Evolutionary conservation across 768 basidiomycete genomes (phyloP).

Genomic region (Boletus sensibilis): DNA sequence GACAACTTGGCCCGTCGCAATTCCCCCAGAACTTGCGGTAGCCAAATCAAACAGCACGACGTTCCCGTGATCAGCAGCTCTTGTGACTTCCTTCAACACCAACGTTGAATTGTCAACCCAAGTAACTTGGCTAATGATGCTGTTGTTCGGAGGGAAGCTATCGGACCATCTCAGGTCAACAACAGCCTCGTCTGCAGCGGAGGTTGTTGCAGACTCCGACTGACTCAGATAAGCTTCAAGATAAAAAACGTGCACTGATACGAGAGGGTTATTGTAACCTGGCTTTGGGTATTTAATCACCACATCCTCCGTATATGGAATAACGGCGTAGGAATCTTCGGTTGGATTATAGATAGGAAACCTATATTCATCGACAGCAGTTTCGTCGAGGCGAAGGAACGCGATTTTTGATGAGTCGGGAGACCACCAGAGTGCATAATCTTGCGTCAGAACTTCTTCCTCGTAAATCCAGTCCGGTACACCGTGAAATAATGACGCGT

Average conservation of each 20-base stretch:
- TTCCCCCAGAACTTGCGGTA: slow-evolving; percentile 23
- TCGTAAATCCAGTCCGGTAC: slow-evolving; percentile 98
- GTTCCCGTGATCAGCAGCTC: slow-evolving; percentile 77
- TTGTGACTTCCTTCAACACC: slow-evolving; percentile 83
- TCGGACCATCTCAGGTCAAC: slow-evolving; percentile 66
- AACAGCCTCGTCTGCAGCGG: slow-evolving; percentile 43
- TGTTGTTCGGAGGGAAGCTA: slow-evolving; percentile 55
- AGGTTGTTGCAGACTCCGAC: slow-evolving; percentile 25
- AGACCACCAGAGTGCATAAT: slow-evolving; percentile 89
- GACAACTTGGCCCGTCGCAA: slow-evolving; percentile 54
- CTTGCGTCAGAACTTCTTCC: slow-evolving; percentile 77
- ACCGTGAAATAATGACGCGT: slow-evolving; percentile 85
- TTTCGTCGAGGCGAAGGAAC: slow-evolving; percentile 87
- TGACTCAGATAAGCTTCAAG: slow-evolving; percentile 51
- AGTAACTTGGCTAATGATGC: slow-evolving; percentile 76
- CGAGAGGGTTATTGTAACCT: slow-evolving; percentile 85
- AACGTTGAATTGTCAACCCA: slow-evolving; percentile 82
- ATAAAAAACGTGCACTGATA: slow-evolving; percentile 81
- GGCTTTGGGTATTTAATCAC: slow-evolving; percentile 87
- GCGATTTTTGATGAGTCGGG: slow-evolving; percentile 63
- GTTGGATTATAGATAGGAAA: slow-evolving; percentile 94
- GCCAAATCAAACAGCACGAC: slow-evolving; percentile 73
- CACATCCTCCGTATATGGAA: slow-evolving; percentile 69
- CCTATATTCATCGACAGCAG: slow-evolving; percentile 77
- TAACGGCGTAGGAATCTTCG: slow-evolving; percentile 60